Percentiles rank a stretch among this genome's conserved stretches.
phyloP scores from a whole-genome alignment of 2,329 filamentous ascomycete genomes.

The Neopestalotiopsis sp. region DNA sequence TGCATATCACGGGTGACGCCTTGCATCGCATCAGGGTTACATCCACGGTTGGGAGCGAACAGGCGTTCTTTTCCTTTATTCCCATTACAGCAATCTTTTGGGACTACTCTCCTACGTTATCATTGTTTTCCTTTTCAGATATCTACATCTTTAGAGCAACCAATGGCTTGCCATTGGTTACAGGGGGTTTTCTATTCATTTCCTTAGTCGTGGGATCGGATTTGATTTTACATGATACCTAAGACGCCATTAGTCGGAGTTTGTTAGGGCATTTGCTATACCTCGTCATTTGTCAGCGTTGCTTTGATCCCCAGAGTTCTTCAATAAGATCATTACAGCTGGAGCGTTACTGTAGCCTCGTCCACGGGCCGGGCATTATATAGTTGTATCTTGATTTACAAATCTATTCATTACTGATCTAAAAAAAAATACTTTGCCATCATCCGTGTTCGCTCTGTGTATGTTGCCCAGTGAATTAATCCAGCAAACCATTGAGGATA shows the following conservation, averaged over 20 bases:
- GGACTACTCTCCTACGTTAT: slow-evolving; percentile 18
- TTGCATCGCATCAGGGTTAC: slow-evolving; percentile 23
- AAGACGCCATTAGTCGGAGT: slow-evolving; percentile 24
- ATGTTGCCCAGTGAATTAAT: neutral
- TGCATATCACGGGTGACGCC: slow-evolving; percentile 17
- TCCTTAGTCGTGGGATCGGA: slow-evolving; percentile 13
- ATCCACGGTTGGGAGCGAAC: slow-evolving; percentile 22
- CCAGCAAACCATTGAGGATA: neutral
- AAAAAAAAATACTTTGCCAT: neutral
- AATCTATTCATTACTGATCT: neutral
- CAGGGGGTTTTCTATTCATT: slow-evolving; percentile 23
- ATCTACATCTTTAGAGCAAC: neutral
- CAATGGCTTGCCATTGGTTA: slow-evolving; percentile 25
- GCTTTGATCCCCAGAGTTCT: slow-evolving; percentile 9
- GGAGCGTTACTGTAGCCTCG: slow-evolving; percentile 11
- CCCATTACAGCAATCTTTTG: slow-evolving; percentile 14
- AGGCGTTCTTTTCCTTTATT: slow-evolving; percentile 16
- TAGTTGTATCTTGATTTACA: slow-evolving; percentile 7
- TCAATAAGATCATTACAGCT: neutral
- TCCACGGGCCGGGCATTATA: slow-evolving; percentile 4
- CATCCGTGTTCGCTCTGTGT: neutral
- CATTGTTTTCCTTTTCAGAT: slow-evolving; percentile 27
- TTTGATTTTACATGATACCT: slow-evolving; percentile 22
- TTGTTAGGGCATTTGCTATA: slow-evolving; percentile 12
- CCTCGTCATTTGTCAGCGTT: slow-evolving; percentile 5